A percentile compares a stretch with the other conserved stretches of the same genome.
Evolutionary conservation across 2,329 filamentous ascomycete genomes (phyloP).

Genomic region (Venturia carpophila): DNA sequence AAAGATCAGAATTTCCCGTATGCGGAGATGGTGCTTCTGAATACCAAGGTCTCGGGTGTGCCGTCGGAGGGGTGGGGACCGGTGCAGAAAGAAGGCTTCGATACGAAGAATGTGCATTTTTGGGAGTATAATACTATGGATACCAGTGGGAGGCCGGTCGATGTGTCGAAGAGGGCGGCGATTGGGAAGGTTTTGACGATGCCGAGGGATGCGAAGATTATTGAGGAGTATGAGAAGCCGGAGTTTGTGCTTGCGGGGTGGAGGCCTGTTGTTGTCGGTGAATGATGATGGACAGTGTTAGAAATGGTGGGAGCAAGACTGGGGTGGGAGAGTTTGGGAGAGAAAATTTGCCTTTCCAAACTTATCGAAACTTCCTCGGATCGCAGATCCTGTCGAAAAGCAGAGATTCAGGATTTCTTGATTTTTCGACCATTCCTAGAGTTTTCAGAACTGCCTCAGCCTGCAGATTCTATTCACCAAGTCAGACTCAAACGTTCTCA

Average conservation of each 20-base stretch:
- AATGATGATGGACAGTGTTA: not conserved
- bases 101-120: conserved; percentile 18
- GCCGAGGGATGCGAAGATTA: conserved; percentile 17
- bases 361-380: too few species aligned
- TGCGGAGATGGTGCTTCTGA: conserved; percentile 20
- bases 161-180: conserved; percentile 13
- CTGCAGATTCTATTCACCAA: too few species aligned
- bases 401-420: too few species aligned
- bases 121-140: conserved; percentile 21
- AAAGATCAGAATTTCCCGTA: conserved; percentile 17
- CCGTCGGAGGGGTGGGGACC: conserved; percentile 19
- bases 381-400: too few species aligned
- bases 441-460: too few species aligned
- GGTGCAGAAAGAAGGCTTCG: conserved; percentile 9
- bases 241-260: conserved; percentile 19
- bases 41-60: conserved; percentile 18
- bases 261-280: conserved; percentile 17
- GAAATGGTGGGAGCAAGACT: too few species aligned
- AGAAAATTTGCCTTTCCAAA: too few species aligned
- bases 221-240: conserved; percentile 19
- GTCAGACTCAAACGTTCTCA: too few species aligned
- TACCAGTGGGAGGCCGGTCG: conserved; percentile 7
- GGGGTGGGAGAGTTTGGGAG: too few species aligned
- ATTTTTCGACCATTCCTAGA: too few species aligned
- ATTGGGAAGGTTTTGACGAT: conserved; percentile 17